These are phyloP conservation scores for Marsdenia floribunda DNA, from an alignment of 257 asterid genomes.

Conservation along the genomic window DNA sequence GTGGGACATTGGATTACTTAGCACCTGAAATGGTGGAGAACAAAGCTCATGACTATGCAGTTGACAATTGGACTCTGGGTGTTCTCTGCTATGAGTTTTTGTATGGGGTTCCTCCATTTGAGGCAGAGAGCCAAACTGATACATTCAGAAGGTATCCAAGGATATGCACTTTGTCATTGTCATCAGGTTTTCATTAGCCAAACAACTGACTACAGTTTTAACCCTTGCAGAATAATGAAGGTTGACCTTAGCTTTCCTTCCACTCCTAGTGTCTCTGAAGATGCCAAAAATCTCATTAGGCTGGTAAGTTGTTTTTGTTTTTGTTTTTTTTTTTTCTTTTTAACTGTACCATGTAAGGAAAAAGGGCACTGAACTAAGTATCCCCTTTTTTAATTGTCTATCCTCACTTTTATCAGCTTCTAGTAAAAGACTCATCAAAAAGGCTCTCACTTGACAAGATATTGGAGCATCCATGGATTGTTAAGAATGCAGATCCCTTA, in stretches of 20 bases:
- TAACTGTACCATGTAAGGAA: not conserved
- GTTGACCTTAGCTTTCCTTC: constrained; percentile 89
- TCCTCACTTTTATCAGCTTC: constrained; percentile 55
- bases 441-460: constrained; percentile 78
- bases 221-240: constrained; percentile 58
- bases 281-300: constrained; percentile 76
- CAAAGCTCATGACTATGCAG: constrained; percentile 82
- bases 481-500: constrained; percentile 44
- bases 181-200: constrained; percentile 8
- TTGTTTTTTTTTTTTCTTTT: not conserved
- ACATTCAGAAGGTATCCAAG: constrained; percentile 64
- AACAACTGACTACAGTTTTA: constrained; percentile 7
- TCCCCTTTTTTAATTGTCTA: constrained; percentile 13
- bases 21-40: constrained; percentile 99
- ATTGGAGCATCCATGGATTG: constrained; percentile 82
- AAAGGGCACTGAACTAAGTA: not conserved
- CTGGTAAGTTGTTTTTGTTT: constrained; percentile 33
- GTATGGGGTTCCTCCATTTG: constrained; percentile 89
- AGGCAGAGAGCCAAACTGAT: constrained; percentile 74
- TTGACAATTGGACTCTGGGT: constrained; percentile 93
- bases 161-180: constrained; percentile 1
- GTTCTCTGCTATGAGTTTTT: constrained; percentile 82
- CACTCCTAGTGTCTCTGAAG: constrained; percentile 48
- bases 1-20: constrained; percentile 90
- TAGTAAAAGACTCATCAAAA: constrained; percentile 80